Percentiles rank a stretch among this genome's conserved stretches.
These are phyloP conservation scores for Leptodermis oblonga DNA, from an alignment of 257 asterid species.

Conservation along the genomic window DNA sequence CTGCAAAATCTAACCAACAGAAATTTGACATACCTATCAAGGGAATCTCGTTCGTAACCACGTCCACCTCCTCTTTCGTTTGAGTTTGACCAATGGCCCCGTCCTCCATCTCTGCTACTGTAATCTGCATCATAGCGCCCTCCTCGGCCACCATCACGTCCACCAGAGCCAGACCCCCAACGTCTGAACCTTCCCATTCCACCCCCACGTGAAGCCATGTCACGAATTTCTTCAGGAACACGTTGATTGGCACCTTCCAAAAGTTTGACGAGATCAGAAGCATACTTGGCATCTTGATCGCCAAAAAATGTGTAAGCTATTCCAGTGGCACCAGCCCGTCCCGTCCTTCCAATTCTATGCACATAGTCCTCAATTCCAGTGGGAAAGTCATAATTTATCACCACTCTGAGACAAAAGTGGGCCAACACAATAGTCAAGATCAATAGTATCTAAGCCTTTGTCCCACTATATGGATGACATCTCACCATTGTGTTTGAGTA, in stretches of 20 bases:
- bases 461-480: no score
- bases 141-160: slow-evolving; percentile 56
- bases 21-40: slow-evolving; percentile 40
- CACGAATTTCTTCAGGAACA: slow-evolving; percentile 74
- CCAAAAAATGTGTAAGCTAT: slow-evolving; percentile 70
- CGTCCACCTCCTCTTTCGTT: slow-evolving; percentile 32
- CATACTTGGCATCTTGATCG: slow-evolving; percentile 83
- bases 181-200: slow-evolving; percentile 72
- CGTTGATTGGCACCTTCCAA: slow-evolving; percentile 85
- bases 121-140: slow-evolving; percentile 48
- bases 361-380: slow-evolving; percentile 95
- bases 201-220: slow-evolving; percentile 78
- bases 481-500: no score
- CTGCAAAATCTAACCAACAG: background rate
- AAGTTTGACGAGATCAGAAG: slow-evolving; percentile 74
- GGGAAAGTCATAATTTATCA: slow-evolving; percentile 89
- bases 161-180: slow-evolving; percentile 72
- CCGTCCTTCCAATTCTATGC: slow-evolving; percentile 99
- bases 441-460: background rate
- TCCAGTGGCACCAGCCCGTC: slow-evolving; percentile 98
- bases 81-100: slow-evolving; percentile 35
- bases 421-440: slow-evolving; percentile 6
- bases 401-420: slow-evolving; percentile 56
- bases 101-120: slow-evolving; percentile 53
- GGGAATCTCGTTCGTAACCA: slow-evolving; percentile 43